phyloP scores from a whole-genome alignment of 2,329 filamentous ascomycete species.

The Penicillium sp. region DNA sequence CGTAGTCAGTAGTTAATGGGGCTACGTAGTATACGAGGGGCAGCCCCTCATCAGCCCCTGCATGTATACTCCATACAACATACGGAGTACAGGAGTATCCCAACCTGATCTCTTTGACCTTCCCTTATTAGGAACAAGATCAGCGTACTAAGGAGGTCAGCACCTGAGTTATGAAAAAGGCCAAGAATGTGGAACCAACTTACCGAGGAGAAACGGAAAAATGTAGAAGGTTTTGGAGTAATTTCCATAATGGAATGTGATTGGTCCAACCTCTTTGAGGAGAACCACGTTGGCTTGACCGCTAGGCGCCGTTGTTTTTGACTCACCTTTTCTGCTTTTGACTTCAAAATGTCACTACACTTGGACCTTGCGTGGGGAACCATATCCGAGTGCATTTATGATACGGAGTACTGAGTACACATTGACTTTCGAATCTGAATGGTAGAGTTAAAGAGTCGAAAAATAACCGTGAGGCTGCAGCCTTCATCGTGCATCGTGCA shows the following conservation, averaged over 20 bases:
- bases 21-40: constrained; percentile 3
- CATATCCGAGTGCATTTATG: constrained; percentile 13
- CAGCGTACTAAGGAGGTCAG: constrained; percentile 5
- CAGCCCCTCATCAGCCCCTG: constrained; percentile 18
- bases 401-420: too few relatives aligned
- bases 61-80: not conserved
- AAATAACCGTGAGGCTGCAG: constrained; percentile 3
- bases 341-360: constrained; percentile 11
- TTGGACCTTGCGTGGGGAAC: constrained; percentile 20
- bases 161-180: not conserved
- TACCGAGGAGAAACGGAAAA: constrained; percentile 3
- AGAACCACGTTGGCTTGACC: constrained; percentile 7
- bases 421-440: not conserved
- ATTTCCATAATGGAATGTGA: not conserved
- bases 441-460: not conserved
- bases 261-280: constrained; percentile 6
- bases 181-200: constrained; percentile 4
- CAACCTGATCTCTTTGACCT: not conserved
- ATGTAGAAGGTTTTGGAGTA: not conserved
- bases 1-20: not conserved
- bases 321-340: not conserved
- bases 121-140: constrained; percentile 2
- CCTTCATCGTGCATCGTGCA: constrained; percentile 2
- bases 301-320: not conserved
- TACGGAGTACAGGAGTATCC: not conserved